These are phyloP conservation scores for Suillus subalutaceus DNA, from an alignment of 768 basidiomycete species.

Conservation along the genomic window DNA sequence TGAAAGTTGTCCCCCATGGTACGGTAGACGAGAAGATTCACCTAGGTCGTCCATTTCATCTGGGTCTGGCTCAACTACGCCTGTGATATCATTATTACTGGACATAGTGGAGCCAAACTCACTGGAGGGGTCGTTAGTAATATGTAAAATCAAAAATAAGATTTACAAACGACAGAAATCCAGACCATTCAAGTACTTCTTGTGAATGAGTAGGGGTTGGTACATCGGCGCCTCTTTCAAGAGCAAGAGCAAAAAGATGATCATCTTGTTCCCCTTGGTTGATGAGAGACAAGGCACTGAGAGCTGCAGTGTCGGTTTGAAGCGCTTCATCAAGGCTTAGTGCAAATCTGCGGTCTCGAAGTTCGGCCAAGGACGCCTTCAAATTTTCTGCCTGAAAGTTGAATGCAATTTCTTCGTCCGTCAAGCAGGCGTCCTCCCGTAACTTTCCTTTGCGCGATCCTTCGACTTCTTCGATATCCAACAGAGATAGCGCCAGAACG, in stretches of 20 bases:
- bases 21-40: neutral
- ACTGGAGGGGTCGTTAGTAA: neutral
- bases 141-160: neutral
- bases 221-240: conserved; percentile 31
- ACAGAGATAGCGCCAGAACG: conserved; percentile 43
- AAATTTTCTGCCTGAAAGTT: conserved; percentile 43
- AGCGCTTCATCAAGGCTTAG: conserved; percentile 45
- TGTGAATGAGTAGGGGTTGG: conserved; percentile 24
- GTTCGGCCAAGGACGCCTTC: conserved; percentile 27
- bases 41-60: neutral
- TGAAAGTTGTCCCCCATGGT: neutral
- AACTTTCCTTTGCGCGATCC: conserved; percentile 41
- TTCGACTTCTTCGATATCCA: conserved; percentile 44
- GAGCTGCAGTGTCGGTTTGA: conserved; percentile 34
- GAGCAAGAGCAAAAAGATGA: conserved; percentile 42
- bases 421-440: conserved; percentile 30
- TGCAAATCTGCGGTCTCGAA: conserved; percentile 44
- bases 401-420: conserved; percentile 51
- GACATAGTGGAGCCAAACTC: conserved; percentile 2
- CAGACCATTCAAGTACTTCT: conserved; percentile 12
- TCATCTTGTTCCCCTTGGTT: conserved; percentile 47
- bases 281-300: conserved; percentile 33
- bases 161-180: neutral
- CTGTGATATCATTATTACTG: conserved; percentile 1
- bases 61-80: neutral